These are phyloP conservation scores for Vachellia collinsii DNA, from an alignment of 306 rosid species.

Conservation along the genomic window DNA sequence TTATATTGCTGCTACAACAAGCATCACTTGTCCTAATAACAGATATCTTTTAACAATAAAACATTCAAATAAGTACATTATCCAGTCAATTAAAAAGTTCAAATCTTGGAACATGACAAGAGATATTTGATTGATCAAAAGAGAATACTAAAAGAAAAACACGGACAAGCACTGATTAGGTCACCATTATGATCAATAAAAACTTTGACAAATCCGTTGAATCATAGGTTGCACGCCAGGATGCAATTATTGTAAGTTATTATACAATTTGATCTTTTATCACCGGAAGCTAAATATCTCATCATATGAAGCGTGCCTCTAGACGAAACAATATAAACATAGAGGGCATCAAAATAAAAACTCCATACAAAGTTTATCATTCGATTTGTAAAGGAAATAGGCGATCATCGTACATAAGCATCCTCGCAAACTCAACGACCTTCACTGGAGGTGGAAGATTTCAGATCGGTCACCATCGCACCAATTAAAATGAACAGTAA, in stretches of 20 bases:
- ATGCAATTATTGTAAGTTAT: background rate
- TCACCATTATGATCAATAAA: background rate
- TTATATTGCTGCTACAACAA: background rate
- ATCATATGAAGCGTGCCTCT: background rate
- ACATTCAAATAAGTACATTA: background rate
- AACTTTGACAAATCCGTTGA: background rate
- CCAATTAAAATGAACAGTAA: conserved; percentile 3
- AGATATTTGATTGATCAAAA: background rate
- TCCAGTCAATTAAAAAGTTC: conserved; percentile 2
- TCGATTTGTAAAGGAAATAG: background rate
- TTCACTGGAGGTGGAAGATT: background rate
- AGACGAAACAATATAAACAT: background rate
- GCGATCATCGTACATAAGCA: background rate
- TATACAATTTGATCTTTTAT: background rate
- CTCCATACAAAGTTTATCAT: background rate
- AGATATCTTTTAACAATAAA: conserved; percentile 1
- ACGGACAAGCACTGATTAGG: background rate
- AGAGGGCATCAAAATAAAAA: background rate
- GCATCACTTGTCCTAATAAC: background rate
- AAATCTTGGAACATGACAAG: background rate
- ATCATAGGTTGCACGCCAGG: background rate
- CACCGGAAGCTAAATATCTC: background rate
- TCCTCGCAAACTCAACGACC: background rate
- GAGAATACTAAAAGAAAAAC: background rate
- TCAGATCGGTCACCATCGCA: conserved; percentile 4